A percentile compares a stretch with the other conserved stretches of the same genome.
Conservation (phyloP, 345 rosid genomes). For the Ceriops tagal region DNA sequence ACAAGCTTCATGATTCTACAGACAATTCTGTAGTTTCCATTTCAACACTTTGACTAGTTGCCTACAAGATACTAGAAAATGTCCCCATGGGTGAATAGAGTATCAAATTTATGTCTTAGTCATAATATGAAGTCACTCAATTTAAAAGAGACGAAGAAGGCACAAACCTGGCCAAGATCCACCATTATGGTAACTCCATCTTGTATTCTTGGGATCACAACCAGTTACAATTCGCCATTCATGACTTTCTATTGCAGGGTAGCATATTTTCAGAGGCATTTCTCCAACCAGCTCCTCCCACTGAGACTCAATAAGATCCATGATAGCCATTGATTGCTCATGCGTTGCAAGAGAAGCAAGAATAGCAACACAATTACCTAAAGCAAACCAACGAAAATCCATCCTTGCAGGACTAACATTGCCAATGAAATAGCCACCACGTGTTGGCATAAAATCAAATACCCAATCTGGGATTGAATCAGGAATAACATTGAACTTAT, state of each 20-base stretch:
- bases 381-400: conserved; percentile 37
- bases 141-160: not conserved
- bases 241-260: conserved; percentile 37
- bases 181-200: conserved; percentile 42
- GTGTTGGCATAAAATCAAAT: conserved; percentile 36
- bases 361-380: conserved; percentile 38
- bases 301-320: conserved; percentile 33
- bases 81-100: not conserved
- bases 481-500: conserved; percentile 38
- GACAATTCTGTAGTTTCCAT: not conserved
- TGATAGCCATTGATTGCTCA: conserved; percentile 31
- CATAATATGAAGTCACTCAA: not conserved
- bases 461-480: conserved; percentile 39
- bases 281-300: conserved; percentile 41
- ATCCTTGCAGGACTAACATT: conserved; percentile 36
- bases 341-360: conserved; percentile 34
- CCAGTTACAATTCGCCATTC: conserved; percentile 37
- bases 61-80: too few relatives aligned
- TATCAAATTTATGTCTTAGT: not conserved
- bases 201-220: conserved; percentile 37
- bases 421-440: conserved; percentile 38
- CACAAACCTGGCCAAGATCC: conserved; percentile 39
- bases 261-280: conserved; percentile 34
- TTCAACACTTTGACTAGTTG: not conserved
- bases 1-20: not conserved